phyloP scores from a whole-genome alignment of 2,329 filamentous ascomycete genomes.

The Cryphonectria nitschkei region DNA sequence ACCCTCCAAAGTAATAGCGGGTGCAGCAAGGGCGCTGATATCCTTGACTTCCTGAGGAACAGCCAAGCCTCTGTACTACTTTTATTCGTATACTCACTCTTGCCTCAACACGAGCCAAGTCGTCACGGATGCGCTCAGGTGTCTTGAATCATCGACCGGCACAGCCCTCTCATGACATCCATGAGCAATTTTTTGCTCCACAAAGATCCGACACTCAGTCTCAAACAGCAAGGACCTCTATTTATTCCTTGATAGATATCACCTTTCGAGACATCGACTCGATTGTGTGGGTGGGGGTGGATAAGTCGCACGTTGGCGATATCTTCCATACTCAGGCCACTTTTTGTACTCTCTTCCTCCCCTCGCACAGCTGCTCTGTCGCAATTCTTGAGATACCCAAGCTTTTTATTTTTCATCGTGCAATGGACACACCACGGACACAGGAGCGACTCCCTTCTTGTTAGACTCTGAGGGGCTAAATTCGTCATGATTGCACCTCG shows the following conservation, averaged over 20 bases:
- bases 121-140: no score
- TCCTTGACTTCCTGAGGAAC: background rate
- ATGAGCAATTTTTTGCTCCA: no score
- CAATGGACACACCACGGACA: background rate
- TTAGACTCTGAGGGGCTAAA: background rate
- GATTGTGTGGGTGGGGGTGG: background rate
- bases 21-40: background rate
- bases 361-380: background rate
- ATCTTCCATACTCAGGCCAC: background rate
- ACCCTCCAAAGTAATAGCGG: conserved; percentile 31
- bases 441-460: background rate
- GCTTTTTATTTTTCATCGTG: background rate
- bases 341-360: background rate
- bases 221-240: no score
- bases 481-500: background rate
- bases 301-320: background rate
- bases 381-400: background rate
- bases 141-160: no score
- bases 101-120: no score
- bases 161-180: no score
- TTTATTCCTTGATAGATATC: no score
- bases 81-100: no score
- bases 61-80: background rate
- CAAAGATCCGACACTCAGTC: no score
- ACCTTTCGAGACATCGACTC: background rate